Conservation (phyloP, 352 stramenopile genomes). For the Phytophthora litchii region DNA sequence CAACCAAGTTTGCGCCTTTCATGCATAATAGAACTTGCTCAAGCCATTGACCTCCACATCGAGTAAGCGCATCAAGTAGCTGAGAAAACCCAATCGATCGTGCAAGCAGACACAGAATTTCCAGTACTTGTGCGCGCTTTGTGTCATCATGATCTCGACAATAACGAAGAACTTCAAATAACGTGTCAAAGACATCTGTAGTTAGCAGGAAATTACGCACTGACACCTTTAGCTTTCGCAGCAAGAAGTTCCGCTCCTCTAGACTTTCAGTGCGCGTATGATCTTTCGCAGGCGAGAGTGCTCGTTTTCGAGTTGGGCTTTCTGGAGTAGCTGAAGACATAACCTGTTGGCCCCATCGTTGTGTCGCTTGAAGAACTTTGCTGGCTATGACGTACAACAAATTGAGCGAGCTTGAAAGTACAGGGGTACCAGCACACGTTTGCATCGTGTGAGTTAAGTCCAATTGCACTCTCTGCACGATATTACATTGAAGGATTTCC, state of each 20-base stretch:
- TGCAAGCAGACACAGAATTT: slow-evolving; percentile 40
- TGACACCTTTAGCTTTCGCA: slow-evolving; percentile 28
- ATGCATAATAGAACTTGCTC: slow-evolving; percentile 57
- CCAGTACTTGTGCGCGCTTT: slow-evolving; percentile 21
- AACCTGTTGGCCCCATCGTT: slow-evolving; percentile 11
- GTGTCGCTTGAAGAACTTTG: slow-evolving; percentile 21
- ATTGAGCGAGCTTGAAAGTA: slow-evolving; percentile 26
- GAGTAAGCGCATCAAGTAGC: slow-evolving; percentile 63
- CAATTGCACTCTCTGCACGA: slow-evolving; percentile 51
- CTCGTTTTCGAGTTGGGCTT: slow-evolving; percentile 12
- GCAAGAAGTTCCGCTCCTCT: slow-evolving; percentile 26
- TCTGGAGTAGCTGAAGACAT: neutral
- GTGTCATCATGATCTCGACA: slow-evolving; percentile 16
- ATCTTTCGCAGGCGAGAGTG: slow-evolving; percentile 1
- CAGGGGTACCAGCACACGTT: neutral
- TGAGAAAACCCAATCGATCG: slow-evolving; percentile 56
- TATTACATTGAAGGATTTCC: slow-evolving; percentile 63
- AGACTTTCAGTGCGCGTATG: neutral
- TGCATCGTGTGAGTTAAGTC: slow-evolving; percentile 38
- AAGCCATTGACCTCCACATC: slow-evolving; percentile 55
- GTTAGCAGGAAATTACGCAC: slow-evolving; percentile 31
- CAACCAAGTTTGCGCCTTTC: slow-evolving; percentile 27
- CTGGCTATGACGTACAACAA: slow-evolving; percentile 20
- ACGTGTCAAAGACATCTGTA: slow-evolving; percentile 41
- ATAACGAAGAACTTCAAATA: slow-evolving; percentile 42